These are phyloP conservation scores for Pseudogymnoascus sp. DNA, from an alignment of 2,329 filamentous ascomycete species.

Conservation along the genomic window DNA sequence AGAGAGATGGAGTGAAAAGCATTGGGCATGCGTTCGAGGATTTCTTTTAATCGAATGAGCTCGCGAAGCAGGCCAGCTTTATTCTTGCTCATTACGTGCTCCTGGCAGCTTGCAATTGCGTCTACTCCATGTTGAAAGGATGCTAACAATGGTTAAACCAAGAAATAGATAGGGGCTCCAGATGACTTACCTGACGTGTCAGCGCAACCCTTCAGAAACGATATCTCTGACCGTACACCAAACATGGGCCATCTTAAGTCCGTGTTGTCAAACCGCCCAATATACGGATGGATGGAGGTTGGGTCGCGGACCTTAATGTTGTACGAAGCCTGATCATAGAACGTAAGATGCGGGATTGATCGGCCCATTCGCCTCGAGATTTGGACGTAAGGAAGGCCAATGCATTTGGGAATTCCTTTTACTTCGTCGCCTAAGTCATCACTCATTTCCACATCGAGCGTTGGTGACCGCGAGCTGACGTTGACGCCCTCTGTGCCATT, in stretches of 20 bases:
- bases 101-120: constrained; percentile 45
- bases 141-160: constrained; percentile 25
- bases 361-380: constrained; percentile 44
- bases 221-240: constrained; percentile 43
- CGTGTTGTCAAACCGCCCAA: constrained; percentile 45
- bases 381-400: constrained; percentile 44
- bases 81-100: constrained; percentile 46
- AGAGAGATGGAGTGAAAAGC: constrained; percentile 48
- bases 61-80: constrained; percentile 43
- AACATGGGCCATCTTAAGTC: constrained; percentile 49
- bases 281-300: constrained; percentile 42
- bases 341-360: constrained; percentile 45
- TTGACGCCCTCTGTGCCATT: constrained; percentile 44
- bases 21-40: constrained; percentile 45
- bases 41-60: constrained; percentile 45
- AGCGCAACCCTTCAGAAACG: constrained; percentile 44
- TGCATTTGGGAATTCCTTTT: constrained; percentile 40
- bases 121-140: constrained; percentile 45
- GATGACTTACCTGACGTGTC: constrained; percentile 35
- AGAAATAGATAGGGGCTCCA: background rate
- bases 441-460: constrained; percentile 37
- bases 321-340: constrained; percentile 47
- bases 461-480: constrained; percentile 29
- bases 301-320: constrained; percentile 44
- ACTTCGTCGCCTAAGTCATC: constrained; percentile 45